phyloP scores from a whole-genome alignment of 371 early-diverging fungal species.

The Mucor irregularis region DNA sequence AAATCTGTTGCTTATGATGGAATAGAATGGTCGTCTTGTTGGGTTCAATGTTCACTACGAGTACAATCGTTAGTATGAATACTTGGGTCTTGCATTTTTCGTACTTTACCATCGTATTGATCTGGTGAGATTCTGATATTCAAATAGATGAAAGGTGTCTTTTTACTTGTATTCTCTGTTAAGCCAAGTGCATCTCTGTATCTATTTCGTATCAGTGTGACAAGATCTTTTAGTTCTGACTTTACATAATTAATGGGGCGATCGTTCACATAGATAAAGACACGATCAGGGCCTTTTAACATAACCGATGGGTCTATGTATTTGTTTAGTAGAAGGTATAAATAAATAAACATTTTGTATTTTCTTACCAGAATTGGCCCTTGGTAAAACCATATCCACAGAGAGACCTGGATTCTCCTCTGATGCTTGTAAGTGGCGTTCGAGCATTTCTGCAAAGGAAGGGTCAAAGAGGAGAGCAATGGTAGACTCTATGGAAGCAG shows the following conservation, averaged over 20 bases:
- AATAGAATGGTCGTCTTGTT: conserved; percentile 37
- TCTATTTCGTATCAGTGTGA: conserved; percentile 19
- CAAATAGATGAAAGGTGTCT: conserved; percentile 40
- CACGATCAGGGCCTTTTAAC: conserved; percentile 32
- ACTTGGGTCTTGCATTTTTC: no score
- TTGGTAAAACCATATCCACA: conserved; percentile 32
- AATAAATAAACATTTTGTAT: neutral
- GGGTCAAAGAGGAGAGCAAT: no score
- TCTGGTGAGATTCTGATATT: conserved; percentile 30
- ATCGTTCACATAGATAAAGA: conserved; percentile 41
- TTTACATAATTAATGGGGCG: conserved; percentile 38
- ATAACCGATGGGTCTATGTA: conserved; percentile 27
- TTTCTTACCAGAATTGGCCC: conserved; percentile 26
- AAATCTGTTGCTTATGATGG: conserved; percentile 30
- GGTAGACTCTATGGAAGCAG: conserved; percentile 11
- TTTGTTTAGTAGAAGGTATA: neutral
- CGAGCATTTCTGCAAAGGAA: no score
- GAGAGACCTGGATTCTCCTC: no score
- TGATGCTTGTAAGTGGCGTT: no score
- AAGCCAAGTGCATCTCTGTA: conserved; percentile 21
- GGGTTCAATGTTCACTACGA: conserved; percentile 47
- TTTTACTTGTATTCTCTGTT: conserved; percentile 10
- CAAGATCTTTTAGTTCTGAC: conserved; percentile 39
- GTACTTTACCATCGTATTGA: conserved; percentile 41
- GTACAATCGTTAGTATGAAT: neutral